phyloP scores from a whole-genome alignment of 257 asterid species.

The Perilla frutescens region DNA sequence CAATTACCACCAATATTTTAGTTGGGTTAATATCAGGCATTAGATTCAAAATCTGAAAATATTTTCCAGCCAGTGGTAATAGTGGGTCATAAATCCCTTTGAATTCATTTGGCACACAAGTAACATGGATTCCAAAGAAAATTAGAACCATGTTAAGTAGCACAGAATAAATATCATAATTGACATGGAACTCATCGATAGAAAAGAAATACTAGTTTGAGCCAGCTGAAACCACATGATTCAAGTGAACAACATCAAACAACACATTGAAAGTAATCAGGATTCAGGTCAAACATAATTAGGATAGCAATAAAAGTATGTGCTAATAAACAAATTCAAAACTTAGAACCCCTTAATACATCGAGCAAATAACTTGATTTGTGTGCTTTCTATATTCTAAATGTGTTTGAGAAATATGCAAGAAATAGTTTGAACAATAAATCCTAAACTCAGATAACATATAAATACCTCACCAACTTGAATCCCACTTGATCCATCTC shows the following conservation, averaged over 20 bases:
- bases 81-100: constrained; percentile 15
- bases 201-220: constrained; percentile 23
- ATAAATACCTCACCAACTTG: constrained; percentile 96
- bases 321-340: neutral
- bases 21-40: neutral
- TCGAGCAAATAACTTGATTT: constrained; percentile 7
- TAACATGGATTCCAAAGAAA: neutral
- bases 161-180: constrained; percentile 10
- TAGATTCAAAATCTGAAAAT: constrained; percentile 21
- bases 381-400: constrained; percentile 6
- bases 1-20: constrained; percentile 10
- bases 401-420: constrained; percentile 16
- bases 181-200: constrained; percentile 10
- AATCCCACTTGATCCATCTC: constrained; percentile 93
- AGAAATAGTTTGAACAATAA: constrained; percentile 16
- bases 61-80: constrained; percentile 1
- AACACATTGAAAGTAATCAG: constrained; percentile 15
- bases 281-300: constrained; percentile 9
- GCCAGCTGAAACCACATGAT: constrained; percentile 9
- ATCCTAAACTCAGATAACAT: constrained; percentile 8
- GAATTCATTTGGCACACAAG: neutral
- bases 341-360: constrained; percentile 1
- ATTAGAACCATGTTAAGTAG: constrained; percentile 8
- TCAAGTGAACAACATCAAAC: constrained; percentile 13
- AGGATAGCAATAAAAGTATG: constrained; percentile 9